Percentiles rank a stretch among this genome's conserved stretches.
phyloP scores from a whole-genome alignment of 1,284 basidiomycete genomes.

The Cerrena zonata region DNA sequence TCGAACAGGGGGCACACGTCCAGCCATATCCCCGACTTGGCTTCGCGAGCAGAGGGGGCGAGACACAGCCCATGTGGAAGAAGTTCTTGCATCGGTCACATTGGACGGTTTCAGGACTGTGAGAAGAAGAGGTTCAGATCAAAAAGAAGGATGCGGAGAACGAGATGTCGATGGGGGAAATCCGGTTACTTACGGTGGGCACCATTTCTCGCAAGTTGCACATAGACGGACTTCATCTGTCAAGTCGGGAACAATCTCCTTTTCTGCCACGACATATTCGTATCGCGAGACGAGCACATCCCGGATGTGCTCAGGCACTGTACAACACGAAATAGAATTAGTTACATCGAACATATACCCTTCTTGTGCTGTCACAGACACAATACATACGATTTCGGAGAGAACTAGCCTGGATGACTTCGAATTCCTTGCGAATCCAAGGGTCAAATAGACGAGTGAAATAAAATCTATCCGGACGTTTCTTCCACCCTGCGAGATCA shows the following conservation, averaged over 20 bases:
- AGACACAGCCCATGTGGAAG: conserved; percentile 94
- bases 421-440: conserved; percentile 97
- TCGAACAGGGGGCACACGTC: conserved; percentile 92
- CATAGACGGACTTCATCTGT: conserved; percentile 84
- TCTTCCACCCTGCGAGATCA: conserved; percentile 92
- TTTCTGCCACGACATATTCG: conserved; percentile 92
- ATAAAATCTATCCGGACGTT: conserved; percentile 90
- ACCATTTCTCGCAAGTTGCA: conserved; percentile 83
- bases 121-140: too few relatives aligned
- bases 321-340: too few relatives aligned
- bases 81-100: conserved; percentile 92
- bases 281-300: conserved; percentile 77
- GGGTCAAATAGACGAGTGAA: conserved; percentile 92
- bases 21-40: conserved; percentile 96
- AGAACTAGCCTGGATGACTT: conserved; percentile 83
- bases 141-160: conserved; percentile 7
- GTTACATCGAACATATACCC: too few relatives aligned
- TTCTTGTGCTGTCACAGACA: too few relatives aligned
- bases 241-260: conserved; percentile 85
- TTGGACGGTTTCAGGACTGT: conserved; percentile 81
- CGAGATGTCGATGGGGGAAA: conserved; percentile 7
- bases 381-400: conserved; percentile 78
- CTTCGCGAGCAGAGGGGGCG: conserved; percentile 89
- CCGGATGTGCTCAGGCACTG: conserved; percentile 78
- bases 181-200: conserved; percentile 60